Percentiles rank a stretch among this genome's conserved stretches.
phyloP scores from a whole-genome alignment of 1,139 yeast genomes.

The Hanseniaspora gamundiae region DNA sequence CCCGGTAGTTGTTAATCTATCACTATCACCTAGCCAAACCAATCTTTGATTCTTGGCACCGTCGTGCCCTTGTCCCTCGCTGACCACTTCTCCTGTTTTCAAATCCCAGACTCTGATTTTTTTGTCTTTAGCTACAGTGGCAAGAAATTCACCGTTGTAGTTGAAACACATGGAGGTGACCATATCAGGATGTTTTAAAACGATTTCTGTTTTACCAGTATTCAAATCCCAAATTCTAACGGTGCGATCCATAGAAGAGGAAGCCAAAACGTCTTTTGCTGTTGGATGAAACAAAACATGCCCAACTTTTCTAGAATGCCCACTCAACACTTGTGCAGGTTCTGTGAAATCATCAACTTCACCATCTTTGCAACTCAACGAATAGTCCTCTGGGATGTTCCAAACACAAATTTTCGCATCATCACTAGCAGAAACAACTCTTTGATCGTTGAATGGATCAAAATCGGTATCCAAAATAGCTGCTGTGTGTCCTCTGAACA shows the following conservation, averaged over 20 bases:
- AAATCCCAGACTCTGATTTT: constrained; percentile 85
- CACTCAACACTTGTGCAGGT: constrained; percentile 59
- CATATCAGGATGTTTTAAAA: constrained; percentile 76
- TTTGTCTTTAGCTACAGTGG: constrained; percentile 89
- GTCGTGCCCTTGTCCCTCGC: constrained; percentile 81
- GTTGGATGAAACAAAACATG: constrained; percentile 83
- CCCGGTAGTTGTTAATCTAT: constrained; percentile 89
- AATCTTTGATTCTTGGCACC: constrained; percentile 89
- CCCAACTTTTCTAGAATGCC: constrained; percentile 94
- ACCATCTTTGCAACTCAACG: constrained; percentile 52
- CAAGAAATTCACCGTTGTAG: constrained; percentile 75
- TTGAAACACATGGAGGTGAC: constrained; percentile 87
- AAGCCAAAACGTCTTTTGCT: constrained; percentile 75
- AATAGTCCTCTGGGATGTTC: constrained; percentile 73
- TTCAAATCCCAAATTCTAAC: constrained; percentile 85
- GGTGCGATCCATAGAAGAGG: constrained; percentile 81
- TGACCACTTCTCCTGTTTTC: constrained; percentile 55
- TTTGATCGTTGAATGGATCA: constrained; percentile 72
- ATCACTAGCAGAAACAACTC: constrained; percentile 78
- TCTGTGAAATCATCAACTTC: constrained; percentile 32
- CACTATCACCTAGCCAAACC: constrained; percentile 78
- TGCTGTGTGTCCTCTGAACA: constrained; percentile 92
- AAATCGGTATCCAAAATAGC: constrained; percentile 88
- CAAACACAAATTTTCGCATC: constrained; percentile 83
- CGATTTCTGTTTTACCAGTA: constrained; percentile 56